Percentiles rank a stretch among this genome's conserved stretches.
Conservation (phyloP, 371 early-diverging fungal genomes). For the Mortierella sp. region DNA sequence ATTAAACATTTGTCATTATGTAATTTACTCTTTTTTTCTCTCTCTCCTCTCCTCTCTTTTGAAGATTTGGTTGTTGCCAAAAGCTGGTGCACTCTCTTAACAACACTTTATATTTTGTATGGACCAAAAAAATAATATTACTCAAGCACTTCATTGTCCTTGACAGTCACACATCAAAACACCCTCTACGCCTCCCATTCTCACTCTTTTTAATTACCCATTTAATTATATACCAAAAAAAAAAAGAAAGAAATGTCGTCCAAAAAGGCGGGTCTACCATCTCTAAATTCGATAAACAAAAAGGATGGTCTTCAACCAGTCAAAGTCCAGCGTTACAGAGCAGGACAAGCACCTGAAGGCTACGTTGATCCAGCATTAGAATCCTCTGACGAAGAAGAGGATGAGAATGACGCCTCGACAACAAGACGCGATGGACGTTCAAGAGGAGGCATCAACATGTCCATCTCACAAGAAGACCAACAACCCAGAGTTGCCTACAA, state of each 20-base stretch:
- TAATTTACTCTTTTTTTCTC: not conserved
- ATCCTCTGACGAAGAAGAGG: slow-evolving; percentile 67
- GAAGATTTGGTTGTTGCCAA: too few relatives aligned
- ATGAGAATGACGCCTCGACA: slow-evolving; percentile 26
- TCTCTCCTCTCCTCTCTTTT: too few relatives aligned
- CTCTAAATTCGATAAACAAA: slow-evolving; percentile 36
- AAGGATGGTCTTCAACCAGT: slow-evolving; percentile 58
- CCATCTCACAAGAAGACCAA: slow-evolving; percentile 21
- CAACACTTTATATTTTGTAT: too few relatives aligned
- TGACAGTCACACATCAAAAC: slow-evolving; percentile 5
- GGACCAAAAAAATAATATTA: too few relatives aligned
- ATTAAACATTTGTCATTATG: not conserved
- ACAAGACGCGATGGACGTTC: slow-evolving; percentile 14
- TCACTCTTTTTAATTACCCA: not conserved
- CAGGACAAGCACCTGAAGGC: slow-evolving; percentile 72
- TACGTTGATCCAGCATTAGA: slow-evolving; percentile 64
- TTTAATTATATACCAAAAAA: not conserved
- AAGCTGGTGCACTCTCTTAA: too few relatives aligned
- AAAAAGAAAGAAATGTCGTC: slow-evolving; percentile 34
- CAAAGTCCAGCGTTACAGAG: slow-evolving; percentile 71
- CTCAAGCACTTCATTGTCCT: not conserved
- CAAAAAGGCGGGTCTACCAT: slow-evolving; percentile 47
- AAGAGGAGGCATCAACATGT: slow-evolving; percentile 27
- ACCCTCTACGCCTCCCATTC: not conserved
- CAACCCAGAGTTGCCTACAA: slow-evolving; percentile 36